Base-by-base conservation (phyloP, 2,329 filamentous ascomycete species). In the Ceratocystis eucalypticola region DNA sequence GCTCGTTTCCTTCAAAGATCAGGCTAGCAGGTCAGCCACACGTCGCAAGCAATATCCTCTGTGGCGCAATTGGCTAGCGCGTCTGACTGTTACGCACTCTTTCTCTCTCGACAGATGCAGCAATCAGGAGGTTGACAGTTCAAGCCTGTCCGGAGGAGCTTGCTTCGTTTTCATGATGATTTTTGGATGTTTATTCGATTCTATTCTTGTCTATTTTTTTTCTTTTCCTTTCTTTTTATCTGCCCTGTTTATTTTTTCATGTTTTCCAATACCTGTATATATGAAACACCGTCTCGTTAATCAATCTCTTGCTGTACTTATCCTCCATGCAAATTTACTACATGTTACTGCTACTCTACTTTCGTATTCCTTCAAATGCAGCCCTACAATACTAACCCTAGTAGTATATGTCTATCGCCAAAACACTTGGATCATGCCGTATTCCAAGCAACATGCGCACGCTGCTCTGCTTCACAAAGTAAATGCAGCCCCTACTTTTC, bases 61-160 rank as follows among this genome's bases (percentile, higher is more conserved):
- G 80, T 84, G 75, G 75, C 76, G 69, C 76, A 77, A 72, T 80
- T 81, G 80, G 80, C 78, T 82, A 82, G 80, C 79, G 80, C 80
- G 80, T 82, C 76, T 78, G 80, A 82, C 80, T 82, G 80, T 82
- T 82, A 82, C 25, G 55, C 55, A 37, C 37, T 15, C 37, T 41
- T 12, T 59, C 55, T 8, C 28, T 7, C 3, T 15, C 6, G 37
- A n/a, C 15, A 37, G 28, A 10, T 59, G 28, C 55, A 59, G 55
- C 25, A 30, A 59, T 59, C 55, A 59, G 55, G 55, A 59, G 55
- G 55, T 59, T 59, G 55, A 59, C 55, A 59, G 55, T 59, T 59
- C 55, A 59, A 59, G 55, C 55, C 55, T 59, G 55, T 59, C 55
- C 55, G 55, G 55, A 59, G 55, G 55, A 59, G 55, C 8, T 37